Base-by-base conservation (phyloP, 2,329 filamentous ascomycete genomes). In the Fusarium succisae region DNA sequence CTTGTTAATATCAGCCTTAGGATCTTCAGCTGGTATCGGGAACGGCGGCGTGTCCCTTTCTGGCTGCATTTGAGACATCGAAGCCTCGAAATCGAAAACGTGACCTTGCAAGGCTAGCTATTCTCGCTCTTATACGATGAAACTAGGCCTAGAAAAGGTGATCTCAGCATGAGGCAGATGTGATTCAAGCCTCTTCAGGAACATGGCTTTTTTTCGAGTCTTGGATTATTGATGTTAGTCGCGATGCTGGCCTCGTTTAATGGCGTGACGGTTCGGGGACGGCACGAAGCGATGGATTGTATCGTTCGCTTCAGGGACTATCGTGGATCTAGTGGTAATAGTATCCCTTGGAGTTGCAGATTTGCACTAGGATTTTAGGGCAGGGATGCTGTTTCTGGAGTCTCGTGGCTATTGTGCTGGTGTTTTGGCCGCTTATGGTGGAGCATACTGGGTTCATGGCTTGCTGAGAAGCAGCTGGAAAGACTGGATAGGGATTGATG, bases 311-410 rank as follows among this genome's bases (percentile, higher is more conserved):
- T 65, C 26, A 56, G 68, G 65, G 45, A 72, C 69, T 74, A 74
- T 69, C 63, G 56, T 55, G 67, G 59, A 50, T 55, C 57, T 74
- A 62, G 45, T 48, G 50, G 47, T 54, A 43, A n/a, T 53, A 32
- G n/a, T n/a, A 72, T 35, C 59, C 67, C 71, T 56, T 72, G 71
- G 28, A 67, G 48, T 45, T 51, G 54, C 62, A 74, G 67, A 60
- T 74, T 71, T 70, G 44, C 61, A 60, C 66, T 47, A 32, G 57
- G 70, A 48, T 48, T 37, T 32, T 63, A 8, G 37, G 28, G 58
- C 62, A 45, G 62, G 56, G 57, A 55, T 66, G 37, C 22, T 59
- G 37, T 47, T 45, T 45, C n/a, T 17, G 26, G 60, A 57, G 58
- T 67, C 41, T 53, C 54, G 24, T 63, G 43, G 53, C 43, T 58